phyloP scores from a whole-genome alignment of 345 rosid species.

The Chamaenerion angustifolium region DNA sequence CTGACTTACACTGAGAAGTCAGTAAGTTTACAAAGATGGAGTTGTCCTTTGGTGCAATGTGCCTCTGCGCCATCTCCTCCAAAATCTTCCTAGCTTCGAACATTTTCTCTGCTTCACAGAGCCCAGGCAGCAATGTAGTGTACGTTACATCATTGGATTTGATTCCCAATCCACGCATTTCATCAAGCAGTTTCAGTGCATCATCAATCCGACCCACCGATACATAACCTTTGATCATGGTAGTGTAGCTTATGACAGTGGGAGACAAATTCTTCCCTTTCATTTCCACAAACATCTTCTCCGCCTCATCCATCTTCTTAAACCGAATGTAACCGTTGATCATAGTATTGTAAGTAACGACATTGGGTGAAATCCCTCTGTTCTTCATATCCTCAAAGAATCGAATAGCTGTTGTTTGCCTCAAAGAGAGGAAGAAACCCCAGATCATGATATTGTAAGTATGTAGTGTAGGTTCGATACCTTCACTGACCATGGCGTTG shows the following conservation, averaged over 20 bases:
- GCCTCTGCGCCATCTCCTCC: constrained; percentile 53
- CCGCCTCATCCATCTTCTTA: constrained; percentile 73
- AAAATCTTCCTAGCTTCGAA: constrained; percentile 43
- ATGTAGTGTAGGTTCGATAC: constrained; percentile 60
- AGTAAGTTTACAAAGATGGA: constrained; percentile 57
- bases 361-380: constrained; percentile 49
- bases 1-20: constrained; percentile 43
- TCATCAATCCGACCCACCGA: constrained; percentile 42
- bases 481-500: constrained; percentile 62
- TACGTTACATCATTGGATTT: constrained; percentile 66
- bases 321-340: constrained; percentile 56
- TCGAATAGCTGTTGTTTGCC: constrained; percentile 53
- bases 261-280: constrained; percentile 55
- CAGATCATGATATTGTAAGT: constrained; percentile 76
- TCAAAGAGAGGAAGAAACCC: constrained; percentile 76
- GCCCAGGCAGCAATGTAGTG: constrained; percentile 66
- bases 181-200: constrained; percentile 62
- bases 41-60: constrained; percentile 59
- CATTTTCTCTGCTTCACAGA: constrained; percentile 61
- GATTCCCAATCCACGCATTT: constrained; percentile 57
- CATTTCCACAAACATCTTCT: constrained; percentile 78
- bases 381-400: constrained; percentile 71
- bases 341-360: constrained; percentile 68
- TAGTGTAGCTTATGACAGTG: constrained; percentile 64
- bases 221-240: constrained; percentile 78